A percentile compares a stretch with the other conserved stretches of the same genome.
phyloP scores from a whole-genome alignment of 1,284 basidiomycete species.

The Apiotrichum gamsii region DNA sequence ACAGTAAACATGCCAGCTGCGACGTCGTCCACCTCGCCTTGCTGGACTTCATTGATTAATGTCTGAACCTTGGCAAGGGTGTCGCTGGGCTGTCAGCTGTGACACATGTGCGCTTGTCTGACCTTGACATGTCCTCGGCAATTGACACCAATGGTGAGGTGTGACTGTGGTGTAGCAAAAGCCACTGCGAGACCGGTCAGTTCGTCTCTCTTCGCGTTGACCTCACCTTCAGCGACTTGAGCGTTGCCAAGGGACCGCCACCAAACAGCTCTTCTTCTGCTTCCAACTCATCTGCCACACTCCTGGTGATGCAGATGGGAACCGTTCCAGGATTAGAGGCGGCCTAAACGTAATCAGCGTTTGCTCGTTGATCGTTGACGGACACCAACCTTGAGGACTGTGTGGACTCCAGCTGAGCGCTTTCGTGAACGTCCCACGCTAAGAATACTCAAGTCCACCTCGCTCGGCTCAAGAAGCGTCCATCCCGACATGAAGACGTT shows the following conservation, averaged over 20 bases:
- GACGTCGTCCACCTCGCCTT: too few species aligned
- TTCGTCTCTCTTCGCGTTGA: too few species aligned
- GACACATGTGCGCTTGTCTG: too few species aligned
- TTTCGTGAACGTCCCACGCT: conserved; percentile 13
- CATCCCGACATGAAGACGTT: conserved; percentile 26
- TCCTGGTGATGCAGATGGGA: conserved; percentile 19
- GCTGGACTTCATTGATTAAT: neutral
- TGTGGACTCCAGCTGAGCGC: conserved; percentile 18
- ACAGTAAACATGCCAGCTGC: conserved; percentile 26
- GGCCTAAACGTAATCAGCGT: conserved; percentile 2
- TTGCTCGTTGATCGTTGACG: too few species aligned
- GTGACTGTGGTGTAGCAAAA: conserved; percentile 25
- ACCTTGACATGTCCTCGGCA: neutral
- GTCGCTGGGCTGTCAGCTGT: conserved; percentile 1
- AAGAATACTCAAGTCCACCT: conserved; percentile 33
- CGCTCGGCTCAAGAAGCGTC: conserved; percentile 30
- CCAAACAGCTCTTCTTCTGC: conserved; percentile 25
- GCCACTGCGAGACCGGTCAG: too few species aligned
- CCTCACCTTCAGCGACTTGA: conserved; percentile 34
- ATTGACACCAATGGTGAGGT: conserved; percentile 25
- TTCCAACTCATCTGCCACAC: conserved; percentile 25
- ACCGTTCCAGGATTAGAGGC: conserved; percentile 4
- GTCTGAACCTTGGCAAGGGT: neutral
- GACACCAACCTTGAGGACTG: conserved; percentile 27
- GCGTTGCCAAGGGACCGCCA: conserved; percentile 21